Conservation (phyloP, 108 stramenopile species). For the Nitzschia sp. region DNA sequence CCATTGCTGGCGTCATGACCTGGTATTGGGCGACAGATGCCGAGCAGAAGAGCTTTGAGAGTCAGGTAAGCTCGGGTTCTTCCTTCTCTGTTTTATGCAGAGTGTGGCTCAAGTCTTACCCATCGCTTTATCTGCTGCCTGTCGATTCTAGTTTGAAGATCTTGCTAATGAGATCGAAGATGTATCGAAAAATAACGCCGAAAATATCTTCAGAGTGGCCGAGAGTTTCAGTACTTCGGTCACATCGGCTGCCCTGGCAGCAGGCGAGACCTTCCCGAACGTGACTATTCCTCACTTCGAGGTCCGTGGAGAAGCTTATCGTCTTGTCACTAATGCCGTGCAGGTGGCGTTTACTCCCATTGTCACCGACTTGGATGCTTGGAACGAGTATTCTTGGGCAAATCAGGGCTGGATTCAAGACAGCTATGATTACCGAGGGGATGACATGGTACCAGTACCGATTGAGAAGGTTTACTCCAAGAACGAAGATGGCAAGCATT, state of each 20-base stretch:
- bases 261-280: slow-evolving; percentile 2
- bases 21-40: no score
- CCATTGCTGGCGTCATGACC: no score
- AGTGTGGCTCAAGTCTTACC: no score
- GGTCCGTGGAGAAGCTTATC: neutral
- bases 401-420: slow-evolving; percentile 33
- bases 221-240: neutral
- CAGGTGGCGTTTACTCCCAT: slow-evolving; percentile 22
- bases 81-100: no score
- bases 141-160: no score
- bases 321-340: neutral
- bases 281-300: slow-evolving; percentile 25
- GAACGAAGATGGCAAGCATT: neutral
- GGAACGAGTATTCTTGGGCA: slow-evolving; percentile 19
- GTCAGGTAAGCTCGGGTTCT: no score
- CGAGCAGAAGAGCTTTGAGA: no score
- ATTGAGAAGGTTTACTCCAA: neutral
- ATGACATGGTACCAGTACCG: neutral
- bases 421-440: slow-evolving; percentile 1
- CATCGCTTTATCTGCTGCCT: no score
- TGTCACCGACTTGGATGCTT: slow-evolving; percentile 14
- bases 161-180: no score
- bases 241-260: neutral
- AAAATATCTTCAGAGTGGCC: no score
- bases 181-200: no score